Evolutionary conservation across 2,329 filamentous ascomycete genomes (phyloP), one percentile per base, ranked within the genome.

Genomic region (Lomentospora prolificans): DNA sequence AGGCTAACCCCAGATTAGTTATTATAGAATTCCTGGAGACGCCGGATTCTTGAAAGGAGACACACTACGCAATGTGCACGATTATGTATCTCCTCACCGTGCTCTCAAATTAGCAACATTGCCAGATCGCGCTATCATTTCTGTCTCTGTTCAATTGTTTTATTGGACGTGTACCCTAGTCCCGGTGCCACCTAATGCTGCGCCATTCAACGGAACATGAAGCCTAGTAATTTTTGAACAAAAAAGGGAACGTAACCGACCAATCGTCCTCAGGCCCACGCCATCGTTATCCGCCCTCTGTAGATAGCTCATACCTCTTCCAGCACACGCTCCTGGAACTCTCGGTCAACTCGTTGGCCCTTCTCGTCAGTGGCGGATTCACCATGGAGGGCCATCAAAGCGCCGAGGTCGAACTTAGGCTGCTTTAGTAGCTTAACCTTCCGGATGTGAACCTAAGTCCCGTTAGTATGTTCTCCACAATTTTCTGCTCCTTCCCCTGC

Each of bases 381-480:
- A 78, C 94, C 94, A 81, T 99, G 94, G 69, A 99, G 87, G 75
- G 87, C 87, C 76, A 99, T 87, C 66, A 99, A 85, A 67, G 89
- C 87, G 77, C 94, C 94, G 64, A 99, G 87, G 73, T 99, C 94
- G 81, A 99, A 97, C 84, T 99, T 99, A 72, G 94, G 94, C 64
- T 86, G 77, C 87, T 99, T 99, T 67, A 99, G 82, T 67, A 99
- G 89, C 87, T 99, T 99, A 71, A 99, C 92, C 86, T 99, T 99
- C 78, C 94, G 91, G 78, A 99, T 96, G 83, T 99, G 94, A 70
- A 97, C 91, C 91, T 97, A 67, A 8, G 61, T 39, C 53, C 22
- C 58, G 63, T 77, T 64, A 77, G 68, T 52, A 53, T 28, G 25
- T 30, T 24, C 27, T 50, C 22, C 17, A 55, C 2, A 33, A 25